Percentiles rank a stretch among this genome's conserved stretches.
phyloP scores from a whole-genome alignment of 1,139 yeast genomes.

The Meyerozyma sp. region DNA sequence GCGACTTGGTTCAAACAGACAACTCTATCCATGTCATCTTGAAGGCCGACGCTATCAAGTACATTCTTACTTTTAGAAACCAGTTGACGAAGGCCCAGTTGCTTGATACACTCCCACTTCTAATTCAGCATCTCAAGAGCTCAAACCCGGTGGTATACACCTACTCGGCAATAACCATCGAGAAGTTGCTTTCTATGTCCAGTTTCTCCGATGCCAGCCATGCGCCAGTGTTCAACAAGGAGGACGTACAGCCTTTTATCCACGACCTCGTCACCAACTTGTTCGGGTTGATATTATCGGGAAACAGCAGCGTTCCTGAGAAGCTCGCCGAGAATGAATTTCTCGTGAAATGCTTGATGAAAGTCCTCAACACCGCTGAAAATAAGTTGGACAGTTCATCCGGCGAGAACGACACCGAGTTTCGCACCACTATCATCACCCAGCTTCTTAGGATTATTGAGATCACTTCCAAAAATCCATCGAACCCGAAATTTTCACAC shows the following conservation, averaged over 20 bases:
- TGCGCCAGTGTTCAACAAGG: conserved; percentile 58
- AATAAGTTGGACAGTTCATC: conserved; percentile 34
- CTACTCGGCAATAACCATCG: conserved; percentile 89
- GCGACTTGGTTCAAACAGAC: conserved; percentile 54
- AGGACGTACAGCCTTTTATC: conserved; percentile 52
- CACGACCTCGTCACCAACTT: conserved; percentile 56
- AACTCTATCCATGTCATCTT: conserved; percentile 60
- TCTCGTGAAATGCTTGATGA: conserved; percentile 81
- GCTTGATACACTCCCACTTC: conserved; percentile 71
- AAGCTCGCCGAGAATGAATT: conserved; percentile 94
- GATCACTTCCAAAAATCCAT: conserved; percentile 80
- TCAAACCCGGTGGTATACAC: conserved; percentile 82
- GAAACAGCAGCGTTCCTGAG: conserved; percentile 55
- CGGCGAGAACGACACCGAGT: conserved; percentile 15
- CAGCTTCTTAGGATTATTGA: conserved; percentile 68
- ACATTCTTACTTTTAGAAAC: conserved; percentile 83
- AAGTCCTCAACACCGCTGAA: conserved; percentile 73
- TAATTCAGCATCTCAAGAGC: conserved; percentile 60
- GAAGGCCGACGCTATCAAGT: conserved; percentile 89
- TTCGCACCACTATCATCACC: conserved; percentile 45
- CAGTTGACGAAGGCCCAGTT: conserved; percentile 86
- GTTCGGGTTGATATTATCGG: conserved; percentile 53
- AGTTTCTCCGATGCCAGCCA: conserved; percentile 41
- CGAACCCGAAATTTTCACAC: conserved; percentile 91
- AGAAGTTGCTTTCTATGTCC: conserved; percentile 77